A percentile compares a stretch with the other conserved stretches of the same genome.
phyloP scores from a whole-genome alignment of 805 yeast species.

The Yamadazyma takamatsuzukensis region DNA sequence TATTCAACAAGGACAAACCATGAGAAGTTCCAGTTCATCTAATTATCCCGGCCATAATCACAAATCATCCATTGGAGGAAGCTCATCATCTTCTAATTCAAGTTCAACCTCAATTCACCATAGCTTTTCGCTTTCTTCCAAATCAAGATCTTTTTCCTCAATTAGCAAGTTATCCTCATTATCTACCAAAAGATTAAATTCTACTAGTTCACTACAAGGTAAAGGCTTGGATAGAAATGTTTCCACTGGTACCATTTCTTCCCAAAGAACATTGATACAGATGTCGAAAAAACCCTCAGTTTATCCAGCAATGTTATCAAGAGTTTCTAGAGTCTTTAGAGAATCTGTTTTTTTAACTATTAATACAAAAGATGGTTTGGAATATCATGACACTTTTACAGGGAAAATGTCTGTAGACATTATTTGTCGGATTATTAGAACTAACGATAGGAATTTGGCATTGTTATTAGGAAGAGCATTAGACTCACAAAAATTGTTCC shows the following conservation, averaged over 20 bases:
- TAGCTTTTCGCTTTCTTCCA: constrained; percentile 34
- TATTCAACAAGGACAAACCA: constrained; percentile 11
- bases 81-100: constrained; percentile 5
- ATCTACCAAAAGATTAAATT: constrained; percentile 37
- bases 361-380: constrained; percentile 83
- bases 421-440: constrained; percentile 79
- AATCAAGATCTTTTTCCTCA: constrained; percentile 40
- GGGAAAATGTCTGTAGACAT: constrained; percentile 93
- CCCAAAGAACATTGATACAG: constrained; percentile 39
- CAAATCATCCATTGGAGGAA: constrained; percentile 13
- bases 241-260: constrained; percentile 22
- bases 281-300: constrained; percentile 60
- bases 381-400: constrained; percentile 88
- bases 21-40: constrained; percentile 11
- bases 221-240: constrained; percentile 26
- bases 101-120: constrained; percentile 24
- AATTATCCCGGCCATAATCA: constrained; percentile 1
- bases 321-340: constrained; percentile 76
- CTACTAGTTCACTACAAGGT: constrained; percentile 28
- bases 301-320: constrained; percentile 85
- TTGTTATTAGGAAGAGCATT: constrained; percentile 83
- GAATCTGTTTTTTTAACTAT: constrained; percentile 69
- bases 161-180: constrained; percentile 38
- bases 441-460: constrained; percentile 89
- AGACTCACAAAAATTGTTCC: constrained; percentile 92